Evolutionary conservation across 2,329 filamentous ascomycete genomes (phyloP).

Genomic region (Xenoacremonium recifei): DNA sequence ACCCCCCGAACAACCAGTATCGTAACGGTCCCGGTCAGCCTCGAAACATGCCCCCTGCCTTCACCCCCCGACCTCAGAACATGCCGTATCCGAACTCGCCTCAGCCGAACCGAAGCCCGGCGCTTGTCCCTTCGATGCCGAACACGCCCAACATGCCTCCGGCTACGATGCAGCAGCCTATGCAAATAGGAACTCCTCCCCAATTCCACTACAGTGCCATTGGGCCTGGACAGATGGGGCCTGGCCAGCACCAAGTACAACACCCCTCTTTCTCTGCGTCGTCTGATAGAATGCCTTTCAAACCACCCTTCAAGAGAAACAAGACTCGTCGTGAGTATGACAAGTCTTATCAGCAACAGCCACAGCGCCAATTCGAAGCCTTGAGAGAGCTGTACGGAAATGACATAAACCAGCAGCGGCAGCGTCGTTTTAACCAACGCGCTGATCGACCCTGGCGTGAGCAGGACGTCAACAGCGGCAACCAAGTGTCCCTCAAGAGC

Average conservation of each 20-base stretch:
- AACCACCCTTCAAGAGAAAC: conserved; percentile 44
- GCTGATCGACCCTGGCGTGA: conserved; percentile 35
- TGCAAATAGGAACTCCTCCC: conserved; percentile 64
- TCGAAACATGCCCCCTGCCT: conserved; percentile 51
- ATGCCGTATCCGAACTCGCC: conserved; percentile 60
- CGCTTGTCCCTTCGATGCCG: conserved; percentile 63
- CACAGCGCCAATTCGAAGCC: conserved; percentile 36
- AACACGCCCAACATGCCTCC: conserved; percentile 68
- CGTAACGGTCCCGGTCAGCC: conserved; percentile 45
- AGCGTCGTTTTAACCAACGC: conserved; percentile 46
- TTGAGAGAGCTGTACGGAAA: conserved; percentile 32
- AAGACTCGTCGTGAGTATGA: conserved; percentile 46
- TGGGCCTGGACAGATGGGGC: conserved; percentile 56
- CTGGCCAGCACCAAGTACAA: conserved; percentile 60
- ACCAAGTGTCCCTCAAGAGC: conserved; percentile 19
- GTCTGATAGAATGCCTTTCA: conserved; percentile 36
- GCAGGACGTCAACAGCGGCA: conserved; percentile 20
- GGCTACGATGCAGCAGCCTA: conserved; percentile 51
- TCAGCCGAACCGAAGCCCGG: conserved; percentile 64
- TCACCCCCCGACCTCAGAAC: conserved; percentile 43
- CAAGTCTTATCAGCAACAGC: conserved; percentile 41
- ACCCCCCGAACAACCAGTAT: conserved; percentile 42
- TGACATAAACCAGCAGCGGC: conserved; percentile 35
- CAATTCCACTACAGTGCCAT: conserved; percentile 61
- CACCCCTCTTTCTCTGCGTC: conserved; percentile 39